These are phyloP conservation scores for Candida pseudoviswanathii DNA, from an alignment of 1,139 yeast species.

Conservation along the genomic window DNA sequence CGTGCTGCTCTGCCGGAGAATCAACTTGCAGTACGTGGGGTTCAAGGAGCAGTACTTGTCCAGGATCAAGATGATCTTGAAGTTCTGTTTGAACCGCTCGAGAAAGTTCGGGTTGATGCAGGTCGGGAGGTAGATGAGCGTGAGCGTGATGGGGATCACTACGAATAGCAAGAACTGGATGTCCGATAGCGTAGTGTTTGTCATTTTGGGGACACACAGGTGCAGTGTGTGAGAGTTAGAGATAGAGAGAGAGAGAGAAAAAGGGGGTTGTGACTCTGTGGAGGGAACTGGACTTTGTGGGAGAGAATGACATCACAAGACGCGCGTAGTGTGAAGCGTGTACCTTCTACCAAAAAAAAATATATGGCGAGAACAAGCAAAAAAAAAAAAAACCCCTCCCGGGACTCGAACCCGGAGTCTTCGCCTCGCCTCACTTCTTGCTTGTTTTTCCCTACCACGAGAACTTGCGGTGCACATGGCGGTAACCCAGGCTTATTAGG, in stretches of 20 bases:
- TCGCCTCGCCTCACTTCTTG: conserved; percentile 50
- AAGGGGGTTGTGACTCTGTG: neutral
- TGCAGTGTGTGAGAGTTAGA: neutral
- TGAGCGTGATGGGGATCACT: conserved; percentile 12
- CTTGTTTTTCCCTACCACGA: no score
- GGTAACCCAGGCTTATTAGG: no score
- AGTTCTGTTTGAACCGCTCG: conserved; percentile 15
- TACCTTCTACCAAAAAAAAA: neutral
- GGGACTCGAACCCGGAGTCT: conserved; percentile 98
- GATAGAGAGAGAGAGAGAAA: neutral
- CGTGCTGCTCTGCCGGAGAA: conserved; percentile 13
- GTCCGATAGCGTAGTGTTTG: neutral
- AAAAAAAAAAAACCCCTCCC: conserved; percentile 62
- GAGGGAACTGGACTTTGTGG: neutral
- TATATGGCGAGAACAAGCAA: conserved; percentile 5
- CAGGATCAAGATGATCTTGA: conserved; percentile 18
- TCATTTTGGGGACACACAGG: no score
- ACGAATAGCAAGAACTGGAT: conserved; percentile 6
- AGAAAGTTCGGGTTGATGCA: conserved; percentile 12
- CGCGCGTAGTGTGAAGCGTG: neutral
- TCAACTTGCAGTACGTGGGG: conserved; percentile 18
- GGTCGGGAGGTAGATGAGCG: conserved; percentile 5
- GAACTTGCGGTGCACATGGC: no score
- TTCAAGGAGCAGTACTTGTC: conserved; percentile 20
- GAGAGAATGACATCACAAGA: neutral